phyloP scores from a whole-genome alignment of 352 stramenopile species.

The Blastocystis sp. region DNA sequence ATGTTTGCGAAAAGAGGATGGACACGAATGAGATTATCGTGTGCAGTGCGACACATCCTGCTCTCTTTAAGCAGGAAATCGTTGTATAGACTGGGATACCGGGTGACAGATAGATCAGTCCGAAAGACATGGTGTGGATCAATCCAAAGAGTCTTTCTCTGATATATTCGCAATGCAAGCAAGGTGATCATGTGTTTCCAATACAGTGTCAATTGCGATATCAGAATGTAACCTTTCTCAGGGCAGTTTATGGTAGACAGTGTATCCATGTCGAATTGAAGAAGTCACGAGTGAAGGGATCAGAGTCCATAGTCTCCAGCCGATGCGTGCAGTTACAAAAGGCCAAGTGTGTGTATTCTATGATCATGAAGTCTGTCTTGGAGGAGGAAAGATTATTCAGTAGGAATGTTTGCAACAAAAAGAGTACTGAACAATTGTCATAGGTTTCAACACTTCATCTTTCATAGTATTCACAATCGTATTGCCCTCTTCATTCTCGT shows the following conservation, averaged over 20 bases:
- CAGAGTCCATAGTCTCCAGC: constrained; percentile 73
- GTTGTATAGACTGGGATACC: constrained; percentile 65
- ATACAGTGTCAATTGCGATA: constrained; percentile 78
- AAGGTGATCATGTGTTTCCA: constrained; percentile 67
- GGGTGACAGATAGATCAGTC: constrained; percentile 73
- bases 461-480: not conserved
- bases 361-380: constrained; percentile 69
- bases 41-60: not conserved
- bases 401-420: not conserved
- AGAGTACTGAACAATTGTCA: not conserved
- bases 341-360: constrained; percentile 81
- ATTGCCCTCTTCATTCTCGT: not conserved
- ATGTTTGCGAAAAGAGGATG: constrained; percentile 67
- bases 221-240: constrained; percentile 72
- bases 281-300: constrained; percentile 67
- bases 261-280: constrained; percentile 65
- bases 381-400: constrained; percentile 61
- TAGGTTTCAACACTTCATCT: not conserved
- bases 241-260: constrained; percentile 67
- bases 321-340: constrained; percentile 75
- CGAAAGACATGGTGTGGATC: constrained; percentile 76
- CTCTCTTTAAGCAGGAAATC: not conserved
- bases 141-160: constrained; percentile 81
- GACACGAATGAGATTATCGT: not conserved
- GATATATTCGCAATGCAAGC: constrained; percentile 73